Percentiles rank a stretch among this genome's conserved stretches.
Evolutionary conservation across 768 basidiomycete genomes (phyloP).

Genomic region (Daedalea quercina): DNA sequence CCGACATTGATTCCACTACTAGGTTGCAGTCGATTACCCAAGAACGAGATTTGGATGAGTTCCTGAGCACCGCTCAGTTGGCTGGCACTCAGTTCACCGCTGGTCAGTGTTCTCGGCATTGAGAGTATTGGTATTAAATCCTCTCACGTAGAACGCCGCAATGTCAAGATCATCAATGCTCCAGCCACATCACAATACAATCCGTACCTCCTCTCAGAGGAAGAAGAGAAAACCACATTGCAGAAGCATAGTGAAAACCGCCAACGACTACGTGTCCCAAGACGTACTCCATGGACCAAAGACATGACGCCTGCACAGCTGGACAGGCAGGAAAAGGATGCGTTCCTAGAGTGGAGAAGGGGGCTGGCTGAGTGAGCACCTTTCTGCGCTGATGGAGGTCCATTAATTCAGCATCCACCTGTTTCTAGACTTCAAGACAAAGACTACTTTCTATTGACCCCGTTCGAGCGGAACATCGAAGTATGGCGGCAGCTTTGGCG

Average conservation of each 20-base stretch:
- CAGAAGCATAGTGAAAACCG: slow-evolving; percentile 70
- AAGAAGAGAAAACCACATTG: slow-evolving; percentile 75
- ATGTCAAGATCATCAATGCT: slow-evolving; percentile 73
- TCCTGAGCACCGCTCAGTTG: slow-evolving; percentile 88
- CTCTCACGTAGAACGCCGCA: slow-evolving; percentile 53
- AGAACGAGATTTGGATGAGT: slow-evolving; percentile 93
- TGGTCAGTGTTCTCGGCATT: slow-evolving; percentile 41
- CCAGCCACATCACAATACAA: slow-evolving; percentile 53
- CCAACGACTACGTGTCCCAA: slow-evolving; percentile 74
- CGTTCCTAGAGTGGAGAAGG: slow-evolving; percentile 91
- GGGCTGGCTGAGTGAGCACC: slow-evolving; percentile 78
- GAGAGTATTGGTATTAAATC: slow-evolving; percentile 6
- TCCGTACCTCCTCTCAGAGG: slow-evolving; percentile 76
- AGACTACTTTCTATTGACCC: slow-evolving; percentile 85
- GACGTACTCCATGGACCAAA: slow-evolving; percentile 87
- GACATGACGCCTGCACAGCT: slow-evolving; percentile 69
- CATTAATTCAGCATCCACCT: background rate
- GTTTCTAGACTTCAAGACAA: slow-evolving; percentile 73
- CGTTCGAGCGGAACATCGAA: slow-evolving; percentile 95
- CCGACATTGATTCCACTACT: slow-evolving; percentile 60
- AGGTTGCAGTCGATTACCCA: slow-evolving; percentile 91
- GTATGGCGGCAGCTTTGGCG: slow-evolving; percentile 99
- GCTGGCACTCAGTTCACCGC: slow-evolving; percentile 96
- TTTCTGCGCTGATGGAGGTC: background rate
- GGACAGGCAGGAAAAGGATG: slow-evolving; percentile 83